Conservation (phyloP, 441 rosid genomes). For the Euphorbia schlechtendalii region DNA sequence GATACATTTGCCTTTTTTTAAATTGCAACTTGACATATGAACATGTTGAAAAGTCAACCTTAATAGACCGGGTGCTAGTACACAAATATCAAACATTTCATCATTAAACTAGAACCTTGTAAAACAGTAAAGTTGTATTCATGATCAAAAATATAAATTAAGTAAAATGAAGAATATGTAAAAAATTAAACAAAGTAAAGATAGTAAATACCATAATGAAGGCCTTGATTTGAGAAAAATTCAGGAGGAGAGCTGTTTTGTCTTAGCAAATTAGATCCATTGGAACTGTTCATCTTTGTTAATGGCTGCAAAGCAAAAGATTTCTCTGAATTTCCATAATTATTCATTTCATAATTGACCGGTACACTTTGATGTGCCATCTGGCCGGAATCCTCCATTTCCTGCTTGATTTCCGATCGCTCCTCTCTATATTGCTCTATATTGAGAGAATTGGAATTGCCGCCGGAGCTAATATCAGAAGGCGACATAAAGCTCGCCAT, state of each 20-base stretch:
- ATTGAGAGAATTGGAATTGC: no score
- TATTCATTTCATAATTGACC: slow-evolving; percentile 13
- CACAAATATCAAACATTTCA: no score
- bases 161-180: background rate
- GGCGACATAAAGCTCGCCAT: slow-evolving; percentile 26
- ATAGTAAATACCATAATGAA: slow-evolving; percentile 33
- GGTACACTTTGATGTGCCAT: background rate
- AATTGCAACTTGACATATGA: no score
- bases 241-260: slow-evolving; percentile 52
- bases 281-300: slow-evolving; percentile 17
- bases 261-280: slow-evolving; percentile 36
- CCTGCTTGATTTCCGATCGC: slow-evolving; percentile 31
- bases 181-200: background rate
- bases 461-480: slow-evolving; percentile 17
- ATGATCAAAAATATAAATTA: no score
- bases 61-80: no score
- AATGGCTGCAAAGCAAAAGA: slow-evolving; percentile 17
- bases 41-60: no score
- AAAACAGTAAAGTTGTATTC: no score
- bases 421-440: slow-evolving; percentile 31
- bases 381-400: slow-evolving; percentile 30
- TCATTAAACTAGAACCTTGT: no score
- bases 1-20: no score
- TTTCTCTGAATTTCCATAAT: slow-evolving; percentile 13
- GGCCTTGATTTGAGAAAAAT: slow-evolving; percentile 34